Percentiles rank a stretch among this genome's conserved stretches.
These are phyloP conservation scores for Nelumbo lutea DNA, from an alignment of 164 flowering plant genomes.

Conservation along the genomic window DNA sequence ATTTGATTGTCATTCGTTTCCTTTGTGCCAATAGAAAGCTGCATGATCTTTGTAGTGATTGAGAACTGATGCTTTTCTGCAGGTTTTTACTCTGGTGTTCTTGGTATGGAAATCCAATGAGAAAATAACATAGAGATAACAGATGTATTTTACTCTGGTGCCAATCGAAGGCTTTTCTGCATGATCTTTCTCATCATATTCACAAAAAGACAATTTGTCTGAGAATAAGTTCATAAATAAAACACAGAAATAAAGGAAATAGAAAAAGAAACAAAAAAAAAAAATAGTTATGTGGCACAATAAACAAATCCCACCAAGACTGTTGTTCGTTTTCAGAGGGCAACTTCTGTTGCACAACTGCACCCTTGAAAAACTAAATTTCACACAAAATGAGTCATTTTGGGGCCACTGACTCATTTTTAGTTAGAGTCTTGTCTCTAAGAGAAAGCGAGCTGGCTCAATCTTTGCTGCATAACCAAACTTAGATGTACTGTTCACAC, in stretches of 20 bases:
- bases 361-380: conserved; percentile 9
- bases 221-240: not conserved
- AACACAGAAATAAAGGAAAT: not conserved
- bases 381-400: conserved; percentile 4
- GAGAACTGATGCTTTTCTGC: too few relatives aligned
- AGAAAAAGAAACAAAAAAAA: not conserved
- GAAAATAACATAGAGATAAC: too few relatives aligned
- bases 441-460: conserved; percentile 68
- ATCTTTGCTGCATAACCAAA: conserved; percentile 64
- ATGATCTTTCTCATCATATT: too few relatives aligned
- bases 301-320: not conserved
- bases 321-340: conserved; percentile 15
- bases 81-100: too few relatives aligned
- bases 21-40: too few relatives aligned
- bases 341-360: conserved; percentile 44
- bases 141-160: too few relatives aligned
- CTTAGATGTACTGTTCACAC: conserved; percentile 60
- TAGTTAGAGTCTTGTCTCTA: conserved; percentile 23
- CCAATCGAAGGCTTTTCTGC: too few relatives aligned
- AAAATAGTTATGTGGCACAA: not conserved
- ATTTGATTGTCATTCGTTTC: too few relatives aligned
- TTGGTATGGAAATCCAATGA: too few relatives aligned
- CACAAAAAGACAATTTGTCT: not conserved
- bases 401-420: not conserved
- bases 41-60: too few relatives aligned